These are phyloP conservation scores for Cyclocybe aegerita DNA, from an alignment of 768 basidiomycete genomes.

Conservation along the genomic window DNA sequence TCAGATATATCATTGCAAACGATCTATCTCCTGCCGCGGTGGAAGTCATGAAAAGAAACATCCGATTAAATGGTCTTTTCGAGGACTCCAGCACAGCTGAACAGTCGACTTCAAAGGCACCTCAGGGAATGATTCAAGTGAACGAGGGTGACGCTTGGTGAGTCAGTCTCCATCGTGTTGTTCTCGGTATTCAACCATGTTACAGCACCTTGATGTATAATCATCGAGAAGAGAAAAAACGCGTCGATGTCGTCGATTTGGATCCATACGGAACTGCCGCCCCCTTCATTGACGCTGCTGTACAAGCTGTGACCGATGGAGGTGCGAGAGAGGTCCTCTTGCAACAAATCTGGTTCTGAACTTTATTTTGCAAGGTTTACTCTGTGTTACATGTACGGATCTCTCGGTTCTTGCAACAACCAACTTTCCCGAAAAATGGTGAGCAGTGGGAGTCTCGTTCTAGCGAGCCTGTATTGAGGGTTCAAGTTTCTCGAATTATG, in stretches of 20 bases:
- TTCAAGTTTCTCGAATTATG: conserved; percentile 91
- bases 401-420: conserved; percentile 89
- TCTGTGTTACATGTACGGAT: conserved; percentile 97
- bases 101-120: conserved; percentile 9
- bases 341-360: not conserved
- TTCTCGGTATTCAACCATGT: not conserved
- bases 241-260: conserved; percentile 94
- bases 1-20: conserved; percentile 91
- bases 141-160: conserved; percentile 97
- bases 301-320: conserved; percentile 86
- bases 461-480: not conserved
- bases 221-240: conserved; percentile 68
- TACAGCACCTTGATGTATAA: conserved; percentile 85
- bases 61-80: conserved; percentile 76
- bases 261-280: conserved; percentile 98
- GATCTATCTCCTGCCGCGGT: conserved; percentile 84
- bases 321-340: conserved; percentile 44
- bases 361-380: conserved; percentile 54
- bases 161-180: conserved; percentile 16
- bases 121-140: conserved; percentile 61
- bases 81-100: conserved; percentile 25
- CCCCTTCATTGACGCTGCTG: conserved; percentile 93
- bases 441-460: conserved; percentile 7
- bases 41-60: conserved; percentile 83
- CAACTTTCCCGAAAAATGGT: conserved; percentile 98